A percentile compares a stretch with the other conserved stretches of the same genome.
These are phyloP conservation scores for Mrakiaceae sp. DNA, from an alignment of 1,284 basidiomycete genomes.

Conservation along the genomic window DNA sequence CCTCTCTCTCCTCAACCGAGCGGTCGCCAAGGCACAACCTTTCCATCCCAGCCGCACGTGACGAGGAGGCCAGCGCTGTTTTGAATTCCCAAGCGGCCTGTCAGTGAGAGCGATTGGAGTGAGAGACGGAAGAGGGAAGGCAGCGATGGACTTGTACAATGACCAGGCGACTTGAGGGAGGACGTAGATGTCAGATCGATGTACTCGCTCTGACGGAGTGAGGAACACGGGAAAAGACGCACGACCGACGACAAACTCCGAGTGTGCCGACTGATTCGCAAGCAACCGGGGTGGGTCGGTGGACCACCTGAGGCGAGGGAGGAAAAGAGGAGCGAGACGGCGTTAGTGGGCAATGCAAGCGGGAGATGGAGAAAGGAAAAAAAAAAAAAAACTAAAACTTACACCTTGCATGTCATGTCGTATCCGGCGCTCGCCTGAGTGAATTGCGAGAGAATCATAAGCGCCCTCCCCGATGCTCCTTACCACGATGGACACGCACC, in stretches of 20 bases:
- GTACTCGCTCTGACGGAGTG: background rate
- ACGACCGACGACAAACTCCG: conserved; percentile 88
- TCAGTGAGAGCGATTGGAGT: background rate
- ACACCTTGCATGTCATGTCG: conserved; percentile 93
- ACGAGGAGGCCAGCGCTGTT: conserved; percentile 4
- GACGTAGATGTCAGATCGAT: background rate
- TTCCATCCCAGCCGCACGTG: conserved; percentile 16
- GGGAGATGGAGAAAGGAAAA: background rate
- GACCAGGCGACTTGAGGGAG: conserved; percentile 1
- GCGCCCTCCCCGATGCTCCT: no score
- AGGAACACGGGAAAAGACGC: conserved; percentile 35
- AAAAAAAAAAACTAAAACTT: conserved; percentile 32
- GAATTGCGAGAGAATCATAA: no score
- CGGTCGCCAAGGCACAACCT: conserved; percentile 3
- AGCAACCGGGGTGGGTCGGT: conserved; percentile 41
- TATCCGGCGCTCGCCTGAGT: conserved; percentile 64
- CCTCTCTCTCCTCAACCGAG: background rate
- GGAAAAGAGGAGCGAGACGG: background rate
- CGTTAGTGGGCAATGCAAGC: background rate
- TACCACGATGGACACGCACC: conserved; percentile 1
- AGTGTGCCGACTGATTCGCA: conserved; percentile 71
- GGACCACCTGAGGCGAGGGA: conserved; percentile 35
- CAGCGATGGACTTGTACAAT: background rate
- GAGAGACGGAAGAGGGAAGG: background rate
- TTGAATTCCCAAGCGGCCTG: background rate